Evolutionary conservation across 306 rosid species (phyloP).

Genomic region (Cucumis sativus): DNA sequence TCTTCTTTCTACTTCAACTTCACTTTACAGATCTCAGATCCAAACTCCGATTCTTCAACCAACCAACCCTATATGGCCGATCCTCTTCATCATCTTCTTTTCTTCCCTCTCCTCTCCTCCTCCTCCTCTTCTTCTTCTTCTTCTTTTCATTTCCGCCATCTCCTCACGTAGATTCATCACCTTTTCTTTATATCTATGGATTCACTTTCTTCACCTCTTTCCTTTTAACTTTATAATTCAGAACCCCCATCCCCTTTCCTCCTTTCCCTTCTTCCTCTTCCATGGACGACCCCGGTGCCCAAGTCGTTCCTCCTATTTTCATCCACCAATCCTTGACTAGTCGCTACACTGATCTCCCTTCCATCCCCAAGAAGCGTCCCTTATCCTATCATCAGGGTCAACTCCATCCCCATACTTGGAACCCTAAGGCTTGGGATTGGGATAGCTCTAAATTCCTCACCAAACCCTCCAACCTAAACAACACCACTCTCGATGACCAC

Average conservation of each 20-base stretch:
- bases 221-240: no score
- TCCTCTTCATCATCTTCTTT: no score
- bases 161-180: not conserved
- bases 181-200: not conserved
- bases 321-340: constrained; percentile 24
- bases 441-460: constrained; percentile 45
- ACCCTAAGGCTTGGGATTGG: constrained; percentile 66
- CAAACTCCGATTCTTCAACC: not conserved
- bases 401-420: constrained; percentile 35
- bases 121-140: not conserved
- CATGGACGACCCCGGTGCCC: constrained; percentile 64
- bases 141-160: not conserved
- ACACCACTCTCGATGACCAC: constrained; percentile 1
- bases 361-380: constrained; percentile 52
- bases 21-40: not conserved
- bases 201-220: not conserved
- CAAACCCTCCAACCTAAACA: constrained; percentile 15
- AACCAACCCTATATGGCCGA: not conserved
- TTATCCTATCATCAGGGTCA: constrained; percentile 26
- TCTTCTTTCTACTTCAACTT: not conserved
- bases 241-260: not conserved
- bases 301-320: constrained; percentile 41
- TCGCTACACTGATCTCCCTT: constrained; percentile 23
- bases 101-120: not conserved
- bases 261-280: not conserved